phyloP scores from a whole-genome alignment of 2,329 filamentous ascomycete genomes.

The Helotiales sp. region DNA sequence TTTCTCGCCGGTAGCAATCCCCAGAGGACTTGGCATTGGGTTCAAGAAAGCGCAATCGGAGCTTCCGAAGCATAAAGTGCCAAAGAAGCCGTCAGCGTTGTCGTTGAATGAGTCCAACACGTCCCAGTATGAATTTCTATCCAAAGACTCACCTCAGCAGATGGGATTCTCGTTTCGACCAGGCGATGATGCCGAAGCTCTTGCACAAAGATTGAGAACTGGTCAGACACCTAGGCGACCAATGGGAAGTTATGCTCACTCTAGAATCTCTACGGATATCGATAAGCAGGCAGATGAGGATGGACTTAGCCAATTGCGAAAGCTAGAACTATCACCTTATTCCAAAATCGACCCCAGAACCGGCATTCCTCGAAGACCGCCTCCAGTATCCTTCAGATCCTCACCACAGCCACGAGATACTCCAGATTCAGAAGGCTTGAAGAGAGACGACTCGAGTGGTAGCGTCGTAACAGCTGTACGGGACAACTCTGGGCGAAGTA shows the following conservation, averaged over 20 bases:
- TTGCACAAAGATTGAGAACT: constrained; percentile 13
- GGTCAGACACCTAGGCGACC: neutral
- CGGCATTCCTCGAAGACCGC: neutral
- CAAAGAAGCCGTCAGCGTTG: constrained; percentile 1
- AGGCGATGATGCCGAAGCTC: constrained; percentile 35
- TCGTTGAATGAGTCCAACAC: neutral
- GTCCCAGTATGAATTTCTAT: neutral
- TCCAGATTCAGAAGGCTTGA: constrained; percentile 13
- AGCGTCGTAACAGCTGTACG: constrained; percentile 38
- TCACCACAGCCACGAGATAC: constrained; percentile 9
- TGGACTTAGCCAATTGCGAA: neutral
- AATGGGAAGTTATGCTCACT: neutral
- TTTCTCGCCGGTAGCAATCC: neutral
- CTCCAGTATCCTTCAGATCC: neutral
- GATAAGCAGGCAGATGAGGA: neutral
- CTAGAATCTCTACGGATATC: neutral
- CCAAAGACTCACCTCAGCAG: constrained; percentile 11
- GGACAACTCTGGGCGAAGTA: constrained; percentile 33
- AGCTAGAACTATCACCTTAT: neutral
- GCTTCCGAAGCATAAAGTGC: constrained; percentile 4
- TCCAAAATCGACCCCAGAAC: neutral
- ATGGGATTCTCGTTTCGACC: constrained; percentile 37
- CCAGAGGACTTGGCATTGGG: constrained; percentile 17
- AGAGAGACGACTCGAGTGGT: constrained; percentile 33
- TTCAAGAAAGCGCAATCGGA: constrained; percentile 30